phyloP scores from a whole-genome alignment of 345 rosid species.

The Brassica incana region DNA sequence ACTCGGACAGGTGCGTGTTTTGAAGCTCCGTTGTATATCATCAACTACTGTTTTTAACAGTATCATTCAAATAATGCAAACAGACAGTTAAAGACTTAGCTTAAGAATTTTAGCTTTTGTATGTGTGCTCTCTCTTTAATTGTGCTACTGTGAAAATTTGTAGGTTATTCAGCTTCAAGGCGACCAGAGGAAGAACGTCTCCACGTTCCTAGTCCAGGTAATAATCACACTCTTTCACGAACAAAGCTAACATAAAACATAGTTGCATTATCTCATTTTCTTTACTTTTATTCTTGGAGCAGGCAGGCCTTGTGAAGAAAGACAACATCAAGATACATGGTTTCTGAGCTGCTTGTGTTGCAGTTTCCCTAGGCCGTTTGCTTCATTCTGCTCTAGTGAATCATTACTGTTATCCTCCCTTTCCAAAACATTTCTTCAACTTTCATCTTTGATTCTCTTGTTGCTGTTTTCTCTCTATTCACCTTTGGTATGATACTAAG shows the following conservation, averaged over 20 bases:
- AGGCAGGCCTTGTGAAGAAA: constrained; percentile 98
- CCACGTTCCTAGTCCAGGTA: constrained; percentile 74
- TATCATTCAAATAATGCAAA: not conserved
- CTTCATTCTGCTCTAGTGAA: constrained; percentile 3
- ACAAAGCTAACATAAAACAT: not conserved
- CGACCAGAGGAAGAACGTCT: constrained; percentile 81
- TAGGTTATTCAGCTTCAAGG: constrained; percentile 93
- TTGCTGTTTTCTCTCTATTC: not conserved
- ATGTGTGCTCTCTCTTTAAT: not conserved
- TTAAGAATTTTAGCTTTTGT: not conserved
- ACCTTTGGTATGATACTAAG: constrained; percentile 30
- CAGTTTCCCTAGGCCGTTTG: not conserved
- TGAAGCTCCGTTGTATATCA: not conserved
- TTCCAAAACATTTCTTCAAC: constrained; percentile 3
- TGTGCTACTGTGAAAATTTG: not conserved
- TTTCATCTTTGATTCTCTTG: constrained; percentile 1
- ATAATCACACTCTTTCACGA: not conserved
- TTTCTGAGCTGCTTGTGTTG: constrained; percentile 51
- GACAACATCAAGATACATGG: constrained; percentile 95
- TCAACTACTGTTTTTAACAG: not conserved
- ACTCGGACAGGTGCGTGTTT: constrained; percentile 64
- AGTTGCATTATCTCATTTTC: not conserved
- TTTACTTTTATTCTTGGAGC: constrained; percentile 3
- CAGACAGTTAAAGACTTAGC: not conserved
- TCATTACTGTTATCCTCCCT: not conserved